These are phyloP conservation scores for Avena atlantica DNA, from an alignment of 176 grass and related monocot species.

Conservation along the genomic window DNA sequence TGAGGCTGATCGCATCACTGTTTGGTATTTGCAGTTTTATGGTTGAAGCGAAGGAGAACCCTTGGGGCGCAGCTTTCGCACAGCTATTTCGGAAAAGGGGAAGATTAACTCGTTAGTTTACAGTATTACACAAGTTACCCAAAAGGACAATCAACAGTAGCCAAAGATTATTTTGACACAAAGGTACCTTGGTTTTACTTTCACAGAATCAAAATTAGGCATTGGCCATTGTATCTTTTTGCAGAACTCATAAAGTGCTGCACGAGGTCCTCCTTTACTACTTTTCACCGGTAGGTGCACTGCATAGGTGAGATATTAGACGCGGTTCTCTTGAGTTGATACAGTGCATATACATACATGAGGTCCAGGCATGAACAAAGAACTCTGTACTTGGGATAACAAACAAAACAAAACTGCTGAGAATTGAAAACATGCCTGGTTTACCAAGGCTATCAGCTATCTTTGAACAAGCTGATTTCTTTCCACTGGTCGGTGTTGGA, in stretches of 20 bases:
- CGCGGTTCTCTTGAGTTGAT: slow-evolving; percentile 6
- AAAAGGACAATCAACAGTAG: background rate
- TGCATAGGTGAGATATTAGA: slow-evolving; percentile 52
- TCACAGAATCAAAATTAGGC: slow-evolving; percentile 65
- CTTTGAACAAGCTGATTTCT: slow-evolving; percentile 23
- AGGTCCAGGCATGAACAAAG: background rate
- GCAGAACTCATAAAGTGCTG: slow-evolving; percentile 67
- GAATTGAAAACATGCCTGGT: slow-evolving; percentile 49
- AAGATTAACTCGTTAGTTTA: slow-evolving; percentile 12
- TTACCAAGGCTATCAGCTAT: slow-evolving; percentile 36
- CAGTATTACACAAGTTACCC: background rate
- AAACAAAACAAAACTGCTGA: slow-evolving; percentile 27
- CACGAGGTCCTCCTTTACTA: slow-evolving; percentile 80
- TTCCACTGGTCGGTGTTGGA: slow-evolving; percentile 32
- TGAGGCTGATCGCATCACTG: slow-evolving; percentile 53
- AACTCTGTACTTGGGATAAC: background rate
- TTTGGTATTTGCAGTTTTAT: slow-evolving; percentile 77
- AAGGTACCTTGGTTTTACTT: slow-evolving; percentile 61
- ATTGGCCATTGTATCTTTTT: slow-evolving; percentile 76
- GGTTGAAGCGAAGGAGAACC: slow-evolving; percentile 57
- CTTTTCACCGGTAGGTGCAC: slow-evolving; percentile 64
- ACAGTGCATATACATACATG: slow-evolving; percentile 15
- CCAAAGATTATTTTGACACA: background rate
- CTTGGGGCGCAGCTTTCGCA: slow-evolving; percentile 34
- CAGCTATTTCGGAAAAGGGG: slow-evolving; percentile 22